These are phyloP conservation scores for Apophysomyces elegans DNA, from an alignment of 371 early-diverging fungal species.

Conservation along the genomic window DNA sequence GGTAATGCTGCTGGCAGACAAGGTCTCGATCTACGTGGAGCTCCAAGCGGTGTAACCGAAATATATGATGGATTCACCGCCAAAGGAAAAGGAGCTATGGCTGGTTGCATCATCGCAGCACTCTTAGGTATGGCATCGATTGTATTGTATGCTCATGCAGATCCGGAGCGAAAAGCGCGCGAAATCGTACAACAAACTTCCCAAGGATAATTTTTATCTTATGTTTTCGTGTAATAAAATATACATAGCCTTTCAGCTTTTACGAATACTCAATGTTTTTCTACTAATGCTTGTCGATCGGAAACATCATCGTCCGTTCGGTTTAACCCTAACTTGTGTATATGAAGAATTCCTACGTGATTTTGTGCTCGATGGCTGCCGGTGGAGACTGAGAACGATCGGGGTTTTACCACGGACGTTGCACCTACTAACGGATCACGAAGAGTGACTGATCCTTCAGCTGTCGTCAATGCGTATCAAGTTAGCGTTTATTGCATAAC, in stretches of 20 bases:
- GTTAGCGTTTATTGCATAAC: neutral
- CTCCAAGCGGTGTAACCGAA: conserved; percentile 52
- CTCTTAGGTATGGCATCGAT: conserved; percentile 73
- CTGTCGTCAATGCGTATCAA: neutral
- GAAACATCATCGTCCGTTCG: conserved; percentile 11
- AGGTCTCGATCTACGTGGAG: conserved; percentile 59
- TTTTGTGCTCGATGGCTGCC: conserved; percentile 34
- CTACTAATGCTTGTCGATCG: neutral
- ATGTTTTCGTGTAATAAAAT: no score
- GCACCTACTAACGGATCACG: conserved; percentile 2
- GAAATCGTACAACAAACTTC: conserved; percentile 15
- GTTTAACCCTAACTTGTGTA: conserved; percentile 20
- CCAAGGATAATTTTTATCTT: neutral
- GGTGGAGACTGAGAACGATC: conserved; percentile 8
- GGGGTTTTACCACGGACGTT: conserved; percentile 1
- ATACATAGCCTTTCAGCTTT: conserved; percentile 21
- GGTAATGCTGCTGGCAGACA: conserved; percentile 76
- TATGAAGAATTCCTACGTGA: conserved; percentile 27
- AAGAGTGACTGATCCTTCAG: neutral
- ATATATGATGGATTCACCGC: conserved; percentile 61
- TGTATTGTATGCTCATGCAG: conserved; percentile 65
- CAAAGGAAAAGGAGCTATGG: conserved; percentile 73
- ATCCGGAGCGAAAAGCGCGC: conserved; percentile 31
- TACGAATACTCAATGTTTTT: neutral
- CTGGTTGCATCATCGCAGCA: conserved; percentile 69